phyloP scores from a whole-genome alignment of 129 eudicot genomes.

The Sambucus nigra region DNA sequence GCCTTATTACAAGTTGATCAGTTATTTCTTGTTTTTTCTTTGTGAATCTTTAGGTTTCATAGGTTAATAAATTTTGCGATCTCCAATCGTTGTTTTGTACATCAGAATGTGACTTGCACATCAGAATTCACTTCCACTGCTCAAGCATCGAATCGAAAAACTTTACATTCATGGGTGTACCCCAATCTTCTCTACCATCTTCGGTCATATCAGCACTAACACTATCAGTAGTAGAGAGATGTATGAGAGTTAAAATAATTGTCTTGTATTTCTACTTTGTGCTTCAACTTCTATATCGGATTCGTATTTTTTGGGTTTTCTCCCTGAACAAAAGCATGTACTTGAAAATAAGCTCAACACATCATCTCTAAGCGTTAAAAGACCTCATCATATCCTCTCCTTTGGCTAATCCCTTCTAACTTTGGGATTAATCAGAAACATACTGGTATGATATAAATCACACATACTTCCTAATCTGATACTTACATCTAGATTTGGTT shows the following conservation, averaged over 20 bases:
- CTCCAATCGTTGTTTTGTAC: conserved; percentile 19
- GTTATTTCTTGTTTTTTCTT: background rate
- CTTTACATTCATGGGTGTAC: conserved; percentile 76
- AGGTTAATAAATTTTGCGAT: conserved; percentile 50
- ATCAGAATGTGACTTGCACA: conserved; percentile 15
- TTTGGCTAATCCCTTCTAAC: too few species aligned
- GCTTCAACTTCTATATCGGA: too few species aligned
- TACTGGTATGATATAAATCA: too few species aligned
- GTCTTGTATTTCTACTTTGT: too few species aligned
- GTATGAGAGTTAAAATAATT: conserved; percentile 22
- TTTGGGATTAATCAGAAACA: too few species aligned
- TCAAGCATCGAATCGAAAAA: conserved; percentile 22
- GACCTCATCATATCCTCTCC: too few species aligned
- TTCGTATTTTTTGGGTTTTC: too few species aligned
- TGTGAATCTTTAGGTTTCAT: conserved; percentile 56
- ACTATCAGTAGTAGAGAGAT: conserved; percentile 48
- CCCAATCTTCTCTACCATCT: conserved; percentile 76
- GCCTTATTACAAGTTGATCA: background rate
- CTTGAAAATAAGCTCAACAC: too few species aligned
- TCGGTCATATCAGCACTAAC: conserved; percentile 66
- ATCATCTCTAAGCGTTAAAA: too few species aligned
- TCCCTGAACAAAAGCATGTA: too few species aligned
- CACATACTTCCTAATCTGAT: too few species aligned
- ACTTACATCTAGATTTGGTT: too few species aligned
- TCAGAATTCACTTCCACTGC: conserved; percentile 18